Conservation (phyloP, 2,329 filamentous ascomycete genomes). For the Pezicula carpinea region DNA sequence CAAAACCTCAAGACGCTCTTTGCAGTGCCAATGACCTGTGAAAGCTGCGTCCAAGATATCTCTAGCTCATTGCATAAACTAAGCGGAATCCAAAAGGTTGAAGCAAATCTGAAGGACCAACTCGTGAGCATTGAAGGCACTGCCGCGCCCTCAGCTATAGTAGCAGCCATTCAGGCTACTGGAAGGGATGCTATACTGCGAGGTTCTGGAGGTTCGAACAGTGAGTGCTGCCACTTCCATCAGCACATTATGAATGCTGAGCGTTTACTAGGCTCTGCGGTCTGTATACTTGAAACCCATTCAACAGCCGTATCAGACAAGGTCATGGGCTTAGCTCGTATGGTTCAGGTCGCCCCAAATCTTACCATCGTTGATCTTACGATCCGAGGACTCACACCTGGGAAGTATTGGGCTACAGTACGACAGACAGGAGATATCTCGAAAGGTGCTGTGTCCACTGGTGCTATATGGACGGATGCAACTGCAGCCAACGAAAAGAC, state of each 20-base stretch:
- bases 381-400: slow-evolving; percentile 74
- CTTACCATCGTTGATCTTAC: slow-evolving; percentile 85
- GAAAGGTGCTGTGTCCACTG: slow-evolving; percentile 74
- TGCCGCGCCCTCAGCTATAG: slow-evolving; percentile 83
- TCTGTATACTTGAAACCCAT: slow-evolving; percentile 92
- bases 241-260: slow-evolving; percentile 6
- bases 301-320: slow-evolving; percentile 54
- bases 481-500: slow-evolving; percentile 32
- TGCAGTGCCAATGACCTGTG: slow-evolving; percentile 89
- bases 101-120: slow-evolving; percentile 78
- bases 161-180: slow-evolving; percentile 81
- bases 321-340: slow-evolving; percentile 82
- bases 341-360: slow-evolving; percentile 81
- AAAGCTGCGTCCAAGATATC: slow-evolving; percentile 82
- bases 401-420: slow-evolving; percentile 78
- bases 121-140: slow-evolving; percentile 82
- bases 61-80: slow-evolving; percentile 73
- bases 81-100: slow-evolving; percentile 75
- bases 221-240: slow-evolving; percentile 44
- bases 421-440: slow-evolving; percentile 85
- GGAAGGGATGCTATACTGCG: slow-evolving; percentile 92
- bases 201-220: slow-evolving; percentile 80
- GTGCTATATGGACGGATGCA: slow-evolving; percentile 65
- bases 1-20: slow-evolving; percentile 68
- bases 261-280: slow-evolving; percentile 60